A percentile compares a stretch with the other conserved stretches of the same genome.
Evolutionary conservation across 2,329 filamentous ascomycete genomes (phyloP).

Genomic region (Alternaria arborescens): DNA sequence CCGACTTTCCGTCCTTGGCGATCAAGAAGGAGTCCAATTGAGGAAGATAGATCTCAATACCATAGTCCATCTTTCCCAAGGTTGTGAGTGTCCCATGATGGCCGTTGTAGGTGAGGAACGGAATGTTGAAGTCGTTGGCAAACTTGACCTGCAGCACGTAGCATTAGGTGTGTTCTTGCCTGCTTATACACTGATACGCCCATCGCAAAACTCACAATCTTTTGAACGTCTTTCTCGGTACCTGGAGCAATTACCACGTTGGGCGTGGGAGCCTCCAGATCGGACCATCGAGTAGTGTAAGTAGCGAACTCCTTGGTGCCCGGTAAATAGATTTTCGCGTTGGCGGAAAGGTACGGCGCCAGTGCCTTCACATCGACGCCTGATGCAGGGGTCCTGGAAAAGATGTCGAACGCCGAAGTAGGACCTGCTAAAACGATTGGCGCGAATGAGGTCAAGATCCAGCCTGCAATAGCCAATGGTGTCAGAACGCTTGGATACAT

Average conservation of each 20-base stretch:
- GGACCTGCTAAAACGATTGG: neutral
- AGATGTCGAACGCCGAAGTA: neutral
- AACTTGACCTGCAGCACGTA: conserved; percentile 53
- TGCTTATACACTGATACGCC: rapidly evolving
- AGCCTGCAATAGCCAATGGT: neutral
- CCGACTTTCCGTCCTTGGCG: conserved; percentile 55
- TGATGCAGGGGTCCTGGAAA: conserved; percentile 16
- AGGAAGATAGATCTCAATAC: conserved; percentile 61
- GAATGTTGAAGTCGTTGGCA: conserved; percentile 57
- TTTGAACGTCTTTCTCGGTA: conserved; percentile 30
- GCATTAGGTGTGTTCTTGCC: neutral
- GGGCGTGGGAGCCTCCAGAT: conserved; percentile 28
- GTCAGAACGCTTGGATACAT: neutral
- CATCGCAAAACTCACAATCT: conserved; percentile 25
- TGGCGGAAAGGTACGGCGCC: conserved; percentile 24
- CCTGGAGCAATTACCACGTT: conserved; percentile 30
- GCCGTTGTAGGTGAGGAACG: conserved; percentile 64
- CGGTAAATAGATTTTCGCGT: conserved; percentile 27
- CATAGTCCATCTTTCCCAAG: conserved; percentile 58
- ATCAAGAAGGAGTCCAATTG: conserved; percentile 57
- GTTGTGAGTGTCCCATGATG: conserved; percentile 62
- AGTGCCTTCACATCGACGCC: conserved; percentile 29
- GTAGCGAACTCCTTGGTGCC: conserved; percentile 22
- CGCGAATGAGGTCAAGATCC: neutral
- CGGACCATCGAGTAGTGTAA: conserved; percentile 24